Conservation (phyloP, 2,329 filamentous ascomycete genomes). For the Curvularia lunata region DNA sequence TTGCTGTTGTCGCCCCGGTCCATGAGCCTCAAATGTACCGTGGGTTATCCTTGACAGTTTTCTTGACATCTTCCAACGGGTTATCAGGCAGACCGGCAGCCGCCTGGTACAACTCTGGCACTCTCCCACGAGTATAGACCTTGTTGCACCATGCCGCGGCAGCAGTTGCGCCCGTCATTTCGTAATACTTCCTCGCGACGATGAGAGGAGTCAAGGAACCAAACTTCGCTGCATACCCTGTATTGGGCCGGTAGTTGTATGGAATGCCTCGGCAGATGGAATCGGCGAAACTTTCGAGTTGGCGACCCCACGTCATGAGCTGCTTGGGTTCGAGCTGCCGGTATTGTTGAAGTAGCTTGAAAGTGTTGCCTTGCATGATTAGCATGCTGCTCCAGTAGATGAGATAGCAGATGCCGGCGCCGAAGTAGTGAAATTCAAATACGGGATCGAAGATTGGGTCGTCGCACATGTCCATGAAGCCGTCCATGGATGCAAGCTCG, state of each 20-base stretch:
- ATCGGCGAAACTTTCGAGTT: conserved; percentile 41
- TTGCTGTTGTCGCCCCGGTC: not conserved
- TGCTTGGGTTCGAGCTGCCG: conserved; percentile 38
- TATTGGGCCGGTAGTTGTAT: conserved; percentile 35
- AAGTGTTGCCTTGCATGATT: conserved; percentile 45
- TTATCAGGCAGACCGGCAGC: conserved; percentile 30
- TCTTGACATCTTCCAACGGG: conserved; percentile 37
- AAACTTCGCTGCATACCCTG: conserved; percentile 44
- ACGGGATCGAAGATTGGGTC: conserved; percentile 39
- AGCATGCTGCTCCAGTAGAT: conserved; percentile 49
- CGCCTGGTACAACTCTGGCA: conserved; percentile 41
- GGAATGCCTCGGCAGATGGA: conserved; percentile 43
- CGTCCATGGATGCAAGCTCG: conserved; percentile 30
- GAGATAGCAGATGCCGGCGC: conserved; percentile 43
- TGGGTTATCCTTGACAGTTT: conserved; percentile 30
- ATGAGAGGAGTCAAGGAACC: conserved; percentile 45
- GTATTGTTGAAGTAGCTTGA: conserved; percentile 35
- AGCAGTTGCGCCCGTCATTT: conserved; percentile 33
- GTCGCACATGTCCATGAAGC: conserved; percentile 35
- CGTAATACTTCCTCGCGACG: conserved; percentile 45
- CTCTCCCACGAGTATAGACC: conserved; percentile 38
- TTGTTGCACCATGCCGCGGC: conserved; percentile 41
- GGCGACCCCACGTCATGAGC: conserved; percentile 41
- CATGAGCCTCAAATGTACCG: conserved; percentile 26
- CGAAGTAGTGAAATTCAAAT: conserved; percentile 42